Percentiles rank a stretch among this genome's conserved stretches.
Evolutionary conservation across 805 yeast genomes (phyloP).

Genomic region (Candida dajiaensis): DNA sequence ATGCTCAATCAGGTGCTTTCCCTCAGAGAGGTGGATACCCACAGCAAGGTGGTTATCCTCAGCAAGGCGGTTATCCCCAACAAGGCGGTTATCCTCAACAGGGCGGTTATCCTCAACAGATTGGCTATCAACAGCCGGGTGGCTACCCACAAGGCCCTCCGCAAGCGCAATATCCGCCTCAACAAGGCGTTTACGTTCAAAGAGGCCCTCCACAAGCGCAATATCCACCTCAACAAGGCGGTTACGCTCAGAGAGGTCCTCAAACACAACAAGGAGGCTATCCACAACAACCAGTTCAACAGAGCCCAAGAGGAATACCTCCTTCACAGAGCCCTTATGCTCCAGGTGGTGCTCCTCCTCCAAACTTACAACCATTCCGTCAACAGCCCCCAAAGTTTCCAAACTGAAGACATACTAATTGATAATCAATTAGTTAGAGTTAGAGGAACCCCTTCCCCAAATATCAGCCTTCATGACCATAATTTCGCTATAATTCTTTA

Average conservation of each 20-base stretch:
- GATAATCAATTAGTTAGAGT: neutral
- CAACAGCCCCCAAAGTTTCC: neutral
- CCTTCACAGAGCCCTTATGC: neutral
- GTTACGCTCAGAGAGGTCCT: neutral
- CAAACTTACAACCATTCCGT: neutral
- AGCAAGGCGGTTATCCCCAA: slow-evolving; percentile 3
- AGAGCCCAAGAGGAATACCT: neutral
- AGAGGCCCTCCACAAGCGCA: slow-evolving; percentile 1
- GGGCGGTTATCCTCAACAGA: neutral
- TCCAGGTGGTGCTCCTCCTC: neutral
- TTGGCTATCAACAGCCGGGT: neutral
- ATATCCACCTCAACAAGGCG: neutral
- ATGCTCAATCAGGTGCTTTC: too few species aligned
- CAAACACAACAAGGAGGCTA: neutral
- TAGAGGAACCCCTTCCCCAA: too few species aligned
- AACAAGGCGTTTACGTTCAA: neutral
- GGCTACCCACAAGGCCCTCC: neutral
- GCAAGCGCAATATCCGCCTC: slow-evolving; percentile 1
- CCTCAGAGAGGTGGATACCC: neutral
- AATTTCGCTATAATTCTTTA: too few species aligned
- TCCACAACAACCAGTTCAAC: neutral
- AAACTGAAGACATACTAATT: neutral
- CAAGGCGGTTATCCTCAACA: neutral
- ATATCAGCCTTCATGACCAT: too few species aligned
- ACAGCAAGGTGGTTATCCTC: neutral